phyloP scores from a whole-genome alignment of 441 rosid species.

The Adansonia madagascariensis region DNA sequence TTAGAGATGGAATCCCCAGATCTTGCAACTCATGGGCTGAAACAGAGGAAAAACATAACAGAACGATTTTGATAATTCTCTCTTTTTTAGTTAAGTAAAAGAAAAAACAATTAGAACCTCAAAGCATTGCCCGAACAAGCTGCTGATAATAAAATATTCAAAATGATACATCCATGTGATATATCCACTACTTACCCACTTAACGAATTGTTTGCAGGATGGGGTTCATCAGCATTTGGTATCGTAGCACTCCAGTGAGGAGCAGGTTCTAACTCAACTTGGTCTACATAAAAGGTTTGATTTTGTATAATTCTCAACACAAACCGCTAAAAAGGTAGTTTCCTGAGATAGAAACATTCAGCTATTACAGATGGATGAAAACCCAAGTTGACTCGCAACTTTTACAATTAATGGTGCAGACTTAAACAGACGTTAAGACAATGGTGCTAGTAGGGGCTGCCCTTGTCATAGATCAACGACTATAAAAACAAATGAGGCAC shows the following conservation, averaged over 20 bases:
- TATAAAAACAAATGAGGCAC: conserved; percentile 18
- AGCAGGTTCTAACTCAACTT: conserved; percentile 97
- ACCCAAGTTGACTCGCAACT: background rate
- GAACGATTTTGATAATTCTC: background rate
- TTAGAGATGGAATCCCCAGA: conserved; percentile 63
- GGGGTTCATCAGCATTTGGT: conserved; percentile 56
- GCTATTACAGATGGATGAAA: conserved; percentile 22
- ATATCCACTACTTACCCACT: conserved; percentile 47
- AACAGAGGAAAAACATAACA: conserved; percentile 25
- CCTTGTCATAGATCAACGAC: background rate
- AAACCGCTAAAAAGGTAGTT: conserved; percentile 84
- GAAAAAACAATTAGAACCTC: background rate
- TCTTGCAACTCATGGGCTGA: conserved; percentile 75
- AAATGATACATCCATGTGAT: background rate
- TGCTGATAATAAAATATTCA: background rate
- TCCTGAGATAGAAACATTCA: conserved; percentile 59
- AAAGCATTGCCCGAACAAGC: background rate
- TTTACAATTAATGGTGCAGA: background rate
- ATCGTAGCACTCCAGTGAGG: conserved; percentile 74
- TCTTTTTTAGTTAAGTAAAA: background rate
- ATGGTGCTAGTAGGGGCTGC: background rate
- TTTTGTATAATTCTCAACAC: conserved; percentile 95
- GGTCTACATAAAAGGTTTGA: conserved; percentile 89
- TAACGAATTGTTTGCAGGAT: conserved; percentile 39
- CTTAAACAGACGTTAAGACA: conserved; percentile 5